Percentiles rank a stretch among this genome's conserved stretches.
phyloP scores from a whole-genome alignment of 768 basidiomycete species.

The Xanthoconium purpureum region DNA sequence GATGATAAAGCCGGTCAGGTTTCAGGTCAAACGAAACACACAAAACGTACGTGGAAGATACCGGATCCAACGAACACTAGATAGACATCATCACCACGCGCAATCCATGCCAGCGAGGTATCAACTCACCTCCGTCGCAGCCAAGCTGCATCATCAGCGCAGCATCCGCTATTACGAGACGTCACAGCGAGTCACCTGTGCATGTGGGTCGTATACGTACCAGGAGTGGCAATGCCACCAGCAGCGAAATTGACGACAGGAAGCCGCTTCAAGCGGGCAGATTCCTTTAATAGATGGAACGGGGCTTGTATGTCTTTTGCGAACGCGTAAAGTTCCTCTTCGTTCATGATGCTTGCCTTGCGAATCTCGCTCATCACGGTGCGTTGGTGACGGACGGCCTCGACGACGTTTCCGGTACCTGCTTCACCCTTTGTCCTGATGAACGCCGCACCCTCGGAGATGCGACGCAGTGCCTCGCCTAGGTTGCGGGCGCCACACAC shows the following conservation, averaged over 20 bases:
- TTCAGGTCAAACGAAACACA: background rate
- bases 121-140: constrained; percentile 82
- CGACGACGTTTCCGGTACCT: constrained; percentile 86
- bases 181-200: background rate
- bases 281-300: constrained; percentile 93
- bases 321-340: constrained; percentile 91
- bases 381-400: constrained; percentile 92
- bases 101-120: background rate
- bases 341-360: constrained; percentile 81
- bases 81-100: constrained; percentile 1
- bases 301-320: constrained; percentile 93
- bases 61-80: constrained; percentile 97
- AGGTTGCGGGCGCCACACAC: constrained; percentile 95
- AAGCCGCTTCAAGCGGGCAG: constrained; percentile 86
- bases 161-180: constrained; percentile 66
- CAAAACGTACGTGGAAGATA: constrained; percentile 80
- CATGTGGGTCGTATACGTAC: constrained; percentile 38
- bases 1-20: background rate
- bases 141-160: constrained; percentile 99
- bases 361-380: constrained; percentile 82
- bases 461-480: constrained; percentile 93
- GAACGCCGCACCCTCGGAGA: constrained; percentile 97
- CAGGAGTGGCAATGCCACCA: constrained; percentile 89
- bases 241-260: constrained; percentile 98
- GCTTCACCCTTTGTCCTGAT: constrained; percentile 97